phyloP scores from a whole-genome alignment of 805 yeast species.

The Candida mattraensis region DNA sequence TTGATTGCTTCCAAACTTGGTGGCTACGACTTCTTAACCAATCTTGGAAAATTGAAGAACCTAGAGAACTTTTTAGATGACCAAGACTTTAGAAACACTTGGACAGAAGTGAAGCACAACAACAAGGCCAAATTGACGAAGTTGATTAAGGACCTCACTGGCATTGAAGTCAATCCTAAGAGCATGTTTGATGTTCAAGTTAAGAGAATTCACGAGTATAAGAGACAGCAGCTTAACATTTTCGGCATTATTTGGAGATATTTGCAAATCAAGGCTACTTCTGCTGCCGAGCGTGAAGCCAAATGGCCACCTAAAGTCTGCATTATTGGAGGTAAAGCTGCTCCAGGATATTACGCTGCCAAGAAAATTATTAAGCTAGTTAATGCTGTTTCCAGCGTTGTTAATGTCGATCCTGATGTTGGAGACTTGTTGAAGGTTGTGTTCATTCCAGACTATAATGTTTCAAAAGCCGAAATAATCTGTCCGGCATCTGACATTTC shows the following conservation, averaged over 20 bases:
- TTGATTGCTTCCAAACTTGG: slow-evolving; percentile 73
- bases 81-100: slow-evolving; percentile 58
- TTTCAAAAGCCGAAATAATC: slow-evolving; percentile 89
- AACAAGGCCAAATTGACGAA: slow-evolving; percentile 70
- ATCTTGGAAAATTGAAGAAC: slow-evolving; percentile 64
- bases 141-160: slow-evolving; percentile 62
- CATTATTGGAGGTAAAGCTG: slow-evolving; percentile 92
- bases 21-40: slow-evolving; percentile 65
- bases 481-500: slow-evolving; percentile 88
- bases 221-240: slow-evolving; percentile 90
- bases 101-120: slow-evolving; percentile 69
- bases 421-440: slow-evolving; percentile 80
- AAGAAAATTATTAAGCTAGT: slow-evolving; percentile 84
- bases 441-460: slow-evolving; percentile 89
- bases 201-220: slow-evolving; percentile 92
- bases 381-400: slow-evolving; percentile 76
- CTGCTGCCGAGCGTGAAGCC: slow-evolving; percentile 57
- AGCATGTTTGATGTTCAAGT: slow-evolving; percentile 90
- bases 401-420: slow-evolving; percentile 74
- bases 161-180: slow-evolving; percentile 64
- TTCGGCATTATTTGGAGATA: slow-evolving; percentile 88
- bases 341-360: slow-evolving; percentile 98
- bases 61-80: slow-evolving; percentile 70
- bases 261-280: slow-evolving; percentile 66
- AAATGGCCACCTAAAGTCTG: slow-evolving; percentile 73